phyloP scores from a whole-genome alignment of 352 stramenopile genomes.

The Thalassiosira hispida region DNA sequence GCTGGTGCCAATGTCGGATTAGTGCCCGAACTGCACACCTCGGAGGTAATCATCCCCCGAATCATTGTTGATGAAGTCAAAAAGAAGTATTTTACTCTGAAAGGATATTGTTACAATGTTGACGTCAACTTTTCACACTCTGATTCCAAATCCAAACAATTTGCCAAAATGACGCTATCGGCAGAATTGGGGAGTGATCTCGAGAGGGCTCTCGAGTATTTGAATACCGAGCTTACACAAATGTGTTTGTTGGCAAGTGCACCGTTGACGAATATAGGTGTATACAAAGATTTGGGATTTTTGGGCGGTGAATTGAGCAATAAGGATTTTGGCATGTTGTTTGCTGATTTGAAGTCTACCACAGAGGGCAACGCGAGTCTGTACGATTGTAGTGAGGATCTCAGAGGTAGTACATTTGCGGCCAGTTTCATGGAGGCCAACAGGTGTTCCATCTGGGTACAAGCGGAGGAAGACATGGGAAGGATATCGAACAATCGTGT shows the following conservation, averaged over 20 bases:
- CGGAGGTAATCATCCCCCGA: conserved; percentile 78
- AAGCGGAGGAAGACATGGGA: conserved; percentile 77
- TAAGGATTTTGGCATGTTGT: conserved; percentile 61
- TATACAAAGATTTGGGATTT: conserved; percentile 76
- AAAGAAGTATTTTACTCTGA: conserved; percentile 61
- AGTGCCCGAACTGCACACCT: neutral
- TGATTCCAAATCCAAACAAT: conserved; percentile 82
- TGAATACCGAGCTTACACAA: conserved; percentile 69
- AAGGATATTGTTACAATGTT: conserved; percentile 70
- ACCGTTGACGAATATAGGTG: conserved; percentile 54
- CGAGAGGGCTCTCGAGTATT: conserved; percentile 57
- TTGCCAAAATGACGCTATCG: conserved; percentile 73
- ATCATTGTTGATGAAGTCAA: conserved; percentile 75
- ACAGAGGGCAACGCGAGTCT: too few species aligned
- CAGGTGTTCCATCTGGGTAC: conserved; percentile 80
- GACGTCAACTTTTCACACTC: conserved; percentile 74
- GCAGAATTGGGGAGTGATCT: conserved; percentile 56
- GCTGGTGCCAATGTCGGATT: neutral
- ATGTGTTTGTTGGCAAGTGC: conserved; percentile 60
- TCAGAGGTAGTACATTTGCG: conserved; percentile 70
- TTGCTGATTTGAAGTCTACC: conserved; percentile 27
- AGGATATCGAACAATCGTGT: conserved; percentile 69
- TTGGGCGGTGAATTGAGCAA: conserved; percentile 65
- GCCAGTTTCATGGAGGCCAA: conserved; percentile 70
- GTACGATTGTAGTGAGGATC: conserved; percentile 63